A percentile compares a stretch with the other conserved stretches of the same genome.
Conservation (phyloP, 495 filamentous ascomycete species). For the Evernia prunastri region DNA sequence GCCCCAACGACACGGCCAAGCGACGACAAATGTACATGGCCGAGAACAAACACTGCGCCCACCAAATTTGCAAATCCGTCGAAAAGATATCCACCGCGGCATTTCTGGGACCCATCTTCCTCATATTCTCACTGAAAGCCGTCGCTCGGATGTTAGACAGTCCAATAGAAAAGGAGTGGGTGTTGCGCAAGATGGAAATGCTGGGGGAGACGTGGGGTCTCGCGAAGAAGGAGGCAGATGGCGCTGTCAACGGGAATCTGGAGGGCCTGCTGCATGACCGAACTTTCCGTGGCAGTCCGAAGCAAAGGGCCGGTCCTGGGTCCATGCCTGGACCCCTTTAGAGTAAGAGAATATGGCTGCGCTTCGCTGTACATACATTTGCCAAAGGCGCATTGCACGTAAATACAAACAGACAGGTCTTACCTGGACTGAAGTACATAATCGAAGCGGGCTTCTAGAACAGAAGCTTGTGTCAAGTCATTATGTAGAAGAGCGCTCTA, state of each 20-base stretch:
- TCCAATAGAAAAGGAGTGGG: constrained; percentile 15
- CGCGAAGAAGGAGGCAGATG: background rate
- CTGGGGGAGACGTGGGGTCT: constrained; percentile 11
- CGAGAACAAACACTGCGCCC: constrained; percentile 11
- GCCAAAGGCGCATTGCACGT: background rate
- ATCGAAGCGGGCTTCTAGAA: background rate
- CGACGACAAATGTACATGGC: constrained; percentile 12
- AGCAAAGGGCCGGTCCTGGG: background rate
- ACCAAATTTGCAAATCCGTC: constrained; percentile 13
- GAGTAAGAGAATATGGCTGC: background rate
- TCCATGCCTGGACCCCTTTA: background rate
- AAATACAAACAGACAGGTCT: background rate
- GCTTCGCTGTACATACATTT: background rate
- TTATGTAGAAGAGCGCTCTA: too few species aligned
- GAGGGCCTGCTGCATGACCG: background rate
- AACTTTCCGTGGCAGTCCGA: background rate
- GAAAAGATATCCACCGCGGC: constrained; percentile 12
- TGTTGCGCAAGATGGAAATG: constrained; percentile 6
- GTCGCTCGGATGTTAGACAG: constrained; percentile 4
- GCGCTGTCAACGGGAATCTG: background rate
- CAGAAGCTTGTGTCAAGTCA: too few species aligned
- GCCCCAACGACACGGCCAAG: constrained; percentile 2
- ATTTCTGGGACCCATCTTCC: constrained; percentile 18
- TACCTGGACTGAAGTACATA: background rate
- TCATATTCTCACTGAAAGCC: constrained; percentile 8